These are phyloP conservation scores for Penicillium sp. DNA, from an alignment of 2,329 filamentous ascomycete species.

Conservation along the genomic window DNA sequence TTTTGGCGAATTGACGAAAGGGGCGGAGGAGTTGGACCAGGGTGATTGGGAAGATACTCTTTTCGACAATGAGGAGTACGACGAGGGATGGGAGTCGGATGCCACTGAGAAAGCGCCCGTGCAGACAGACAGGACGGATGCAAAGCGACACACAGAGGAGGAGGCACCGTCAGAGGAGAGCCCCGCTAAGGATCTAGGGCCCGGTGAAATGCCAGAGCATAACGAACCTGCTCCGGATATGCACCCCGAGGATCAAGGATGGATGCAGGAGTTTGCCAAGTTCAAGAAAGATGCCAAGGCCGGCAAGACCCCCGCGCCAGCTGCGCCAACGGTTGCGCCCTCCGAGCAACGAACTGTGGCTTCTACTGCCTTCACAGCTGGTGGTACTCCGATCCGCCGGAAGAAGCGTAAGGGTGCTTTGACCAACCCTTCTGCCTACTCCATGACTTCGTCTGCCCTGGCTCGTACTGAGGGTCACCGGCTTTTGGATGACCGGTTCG, in stretches of 20 bases:
- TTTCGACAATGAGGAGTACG: slow-evolving; percentile 58
- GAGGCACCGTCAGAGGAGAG: slow-evolving; percentile 49
- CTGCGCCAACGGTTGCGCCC: slow-evolving; percentile 40
- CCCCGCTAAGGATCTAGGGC: slow-evolving; percentile 24
- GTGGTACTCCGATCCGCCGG: slow-evolving; percentile 64
- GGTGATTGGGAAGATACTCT: slow-evolving; percentile 73
- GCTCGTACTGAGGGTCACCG: slow-evolving; percentile 84
- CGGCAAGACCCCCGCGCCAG: slow-evolving; percentile 38
- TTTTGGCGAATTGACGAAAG: slow-evolving; percentile 72
- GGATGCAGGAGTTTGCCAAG: slow-evolving; percentile 89
- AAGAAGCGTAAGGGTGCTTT: slow-evolving; percentile 97
- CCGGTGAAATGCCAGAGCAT: slow-evolving; percentile 40
- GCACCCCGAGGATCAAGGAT: slow-evolving; percentile 72
- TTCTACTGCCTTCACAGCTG: slow-evolving; percentile 58
- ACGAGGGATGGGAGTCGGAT: slow-evolving; percentile 94
- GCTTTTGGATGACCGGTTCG: slow-evolving; percentile 86
- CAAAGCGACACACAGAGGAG: slow-evolving; percentile 27
- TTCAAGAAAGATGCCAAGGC: slow-evolving; percentile 78
- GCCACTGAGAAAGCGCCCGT: slow-evolving; percentile 75
- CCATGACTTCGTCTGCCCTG: slow-evolving; percentile 87
- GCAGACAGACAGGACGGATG: slow-evolving; percentile 34
- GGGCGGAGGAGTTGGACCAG: slow-evolving; percentile 69
- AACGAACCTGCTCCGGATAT: slow-evolving; percentile 44
- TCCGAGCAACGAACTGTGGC: slow-evolving; percentile 46
- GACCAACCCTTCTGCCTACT: slow-evolving; percentile 83